Percentiles rank a stretch among this genome's conserved stretches.
These are phyloP conservation scores for Sporobolomyces roseus DNA, from an alignment of 768 basidiomycete species.

Conservation along the genomic window DNA sequence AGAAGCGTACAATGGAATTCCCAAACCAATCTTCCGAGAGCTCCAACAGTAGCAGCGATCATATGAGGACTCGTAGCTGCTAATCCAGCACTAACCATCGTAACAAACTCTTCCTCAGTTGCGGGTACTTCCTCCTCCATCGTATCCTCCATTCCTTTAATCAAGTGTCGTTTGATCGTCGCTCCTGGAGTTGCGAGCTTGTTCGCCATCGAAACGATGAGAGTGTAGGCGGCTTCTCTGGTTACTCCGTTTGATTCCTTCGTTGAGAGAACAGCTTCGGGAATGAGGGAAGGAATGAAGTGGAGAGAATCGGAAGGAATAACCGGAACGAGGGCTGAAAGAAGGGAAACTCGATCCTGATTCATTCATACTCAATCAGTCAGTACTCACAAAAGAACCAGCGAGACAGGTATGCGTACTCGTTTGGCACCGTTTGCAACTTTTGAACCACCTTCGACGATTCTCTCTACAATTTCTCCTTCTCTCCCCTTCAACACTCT, in stretches of 20 bases:
- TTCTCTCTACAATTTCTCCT: constrained; percentile 61
- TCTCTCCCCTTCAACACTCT: constrained; percentile 53
- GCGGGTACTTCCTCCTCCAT: constrained; percentile 57
- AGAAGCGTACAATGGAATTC: constrained; percentile 77
- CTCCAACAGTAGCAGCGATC: constrained; percentile 95
- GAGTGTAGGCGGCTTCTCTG: constrained; percentile 78
- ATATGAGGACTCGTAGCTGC: constrained; percentile 92
- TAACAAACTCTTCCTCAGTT: constrained; percentile 73
- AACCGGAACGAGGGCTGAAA: constrained; percentile 63
- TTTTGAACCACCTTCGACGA: constrained; percentile 64
- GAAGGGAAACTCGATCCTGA: constrained; percentile 76
- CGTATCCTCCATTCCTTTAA: constrained; percentile 70
- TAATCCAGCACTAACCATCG: constrained; percentile 91
- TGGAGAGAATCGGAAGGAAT: constrained; percentile 72
- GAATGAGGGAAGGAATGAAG: constrained; percentile 79
- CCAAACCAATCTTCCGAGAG: constrained; percentile 86
- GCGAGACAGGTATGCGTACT: constrained; percentile 50
- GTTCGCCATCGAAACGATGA: constrained; percentile 82
- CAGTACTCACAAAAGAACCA: no score
- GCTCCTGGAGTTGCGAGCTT: constrained; percentile 82
- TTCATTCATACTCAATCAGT: neutral
- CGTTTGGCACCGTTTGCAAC: constrained; percentile 82
- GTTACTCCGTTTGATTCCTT: constrained; percentile 96
- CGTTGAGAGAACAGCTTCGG: constrained; percentile 89
- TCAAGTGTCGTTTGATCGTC: constrained; percentile 66